phyloP scores from a whole-genome alignment of 352 stramenopile genomes.

The Globisporangium ultimum region DNA sequence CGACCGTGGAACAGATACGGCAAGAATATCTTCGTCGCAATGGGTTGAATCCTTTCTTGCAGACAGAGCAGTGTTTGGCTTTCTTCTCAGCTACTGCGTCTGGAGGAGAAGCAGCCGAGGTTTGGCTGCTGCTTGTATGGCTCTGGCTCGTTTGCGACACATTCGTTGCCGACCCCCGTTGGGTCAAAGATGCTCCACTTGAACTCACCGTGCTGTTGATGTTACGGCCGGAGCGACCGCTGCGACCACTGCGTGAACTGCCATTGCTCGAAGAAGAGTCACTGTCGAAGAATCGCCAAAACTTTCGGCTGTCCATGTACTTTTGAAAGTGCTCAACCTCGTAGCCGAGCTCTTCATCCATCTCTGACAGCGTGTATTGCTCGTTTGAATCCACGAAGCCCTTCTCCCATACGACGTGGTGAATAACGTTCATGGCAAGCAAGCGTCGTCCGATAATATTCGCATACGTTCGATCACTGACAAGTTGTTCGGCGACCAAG shows the following conservation, averaged over 20 bases:
- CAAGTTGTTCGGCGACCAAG: constrained; percentile 51
- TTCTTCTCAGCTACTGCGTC: constrained; percentile 41
- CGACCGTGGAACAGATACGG: constrained; percentile 59
- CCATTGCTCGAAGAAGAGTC: constrained; percentile 19
- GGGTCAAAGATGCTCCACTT: constrained; percentile 2
- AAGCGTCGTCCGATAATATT: constrained; percentile 52
- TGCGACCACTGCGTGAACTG: constrained; percentile 15
- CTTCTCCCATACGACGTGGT: constrained; percentile 84
- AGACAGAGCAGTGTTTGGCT: constrained; percentile 69
- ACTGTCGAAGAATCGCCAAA: constrained; percentile 76
- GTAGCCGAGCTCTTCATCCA: constrained; percentile 60
- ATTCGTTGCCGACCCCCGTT: constrained; percentile 13
- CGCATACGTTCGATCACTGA: constrained; percentile 46
- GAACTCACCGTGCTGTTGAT: constrained; percentile 25
- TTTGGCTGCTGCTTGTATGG: constrained; percentile 5
- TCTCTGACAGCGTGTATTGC: constrained; percentile 61
- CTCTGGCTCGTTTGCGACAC: constrained; percentile 6
- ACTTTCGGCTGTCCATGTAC: constrained; percentile 78
- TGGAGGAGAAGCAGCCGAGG: not conserved
- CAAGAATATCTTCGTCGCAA: constrained; percentile 76
- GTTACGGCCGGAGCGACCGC: constrained; percentile 12
- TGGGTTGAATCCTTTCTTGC: constrained; percentile 83
- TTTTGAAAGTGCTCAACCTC: constrained; percentile 74
- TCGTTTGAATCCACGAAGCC: constrained; percentile 79
- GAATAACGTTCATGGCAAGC: constrained; percentile 80